Conservation (phyloP, 2,329 filamentous ascomycete genomes). For the Calonectria henricotiae region DNA sequence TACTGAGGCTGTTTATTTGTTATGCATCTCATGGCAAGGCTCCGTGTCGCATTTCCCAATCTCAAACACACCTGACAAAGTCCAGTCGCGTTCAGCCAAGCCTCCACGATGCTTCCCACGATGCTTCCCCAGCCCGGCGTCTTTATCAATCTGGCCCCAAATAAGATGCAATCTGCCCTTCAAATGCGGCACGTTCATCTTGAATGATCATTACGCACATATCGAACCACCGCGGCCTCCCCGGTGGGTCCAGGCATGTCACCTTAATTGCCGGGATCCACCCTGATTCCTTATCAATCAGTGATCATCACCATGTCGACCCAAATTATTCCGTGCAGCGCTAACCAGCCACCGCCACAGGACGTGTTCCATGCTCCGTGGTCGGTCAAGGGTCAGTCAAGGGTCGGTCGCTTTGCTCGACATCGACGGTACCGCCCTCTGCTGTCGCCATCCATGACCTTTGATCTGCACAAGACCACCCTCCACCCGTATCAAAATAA, state of each 20-base stretch:
- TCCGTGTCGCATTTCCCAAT: background rate
- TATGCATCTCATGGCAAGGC: too few species aligned
- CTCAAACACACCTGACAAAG: too few species aligned
- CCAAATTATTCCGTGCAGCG: constrained; percentile 19
- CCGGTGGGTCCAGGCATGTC: constrained; percentile 11
- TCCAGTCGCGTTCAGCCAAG: too few species aligned
- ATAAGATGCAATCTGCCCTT: background rate
- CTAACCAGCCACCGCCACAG: constrained; percentile 25
- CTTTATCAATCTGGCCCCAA: background rate
- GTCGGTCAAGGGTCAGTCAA: background rate
- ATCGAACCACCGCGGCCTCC: constrained; percentile 14
- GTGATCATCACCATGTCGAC: constrained; percentile 20
- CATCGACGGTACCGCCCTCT: background rate
- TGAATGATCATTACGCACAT: constrained; percentile 20
- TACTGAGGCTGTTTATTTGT: background rate
- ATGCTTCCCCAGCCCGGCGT: background rate
- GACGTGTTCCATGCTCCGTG: constrained; percentile 5
- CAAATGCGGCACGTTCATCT: background rate
- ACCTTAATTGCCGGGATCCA: constrained; percentile 16
- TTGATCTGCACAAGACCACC: background rate
- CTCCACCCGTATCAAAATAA: background rate
- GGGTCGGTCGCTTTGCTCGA: background rate
- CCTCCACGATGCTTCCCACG: too few species aligned
- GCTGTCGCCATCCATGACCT: background rate
- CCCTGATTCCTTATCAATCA: constrained; percentile 21